A percentile compares a stretch with the other conserved stretches of the same genome.
These are phyloP conservation scores for Ganoderma sinense DNA, from an alignment of 1,284 basidiomycete genomes.

Conservation along the genomic window DNA sequence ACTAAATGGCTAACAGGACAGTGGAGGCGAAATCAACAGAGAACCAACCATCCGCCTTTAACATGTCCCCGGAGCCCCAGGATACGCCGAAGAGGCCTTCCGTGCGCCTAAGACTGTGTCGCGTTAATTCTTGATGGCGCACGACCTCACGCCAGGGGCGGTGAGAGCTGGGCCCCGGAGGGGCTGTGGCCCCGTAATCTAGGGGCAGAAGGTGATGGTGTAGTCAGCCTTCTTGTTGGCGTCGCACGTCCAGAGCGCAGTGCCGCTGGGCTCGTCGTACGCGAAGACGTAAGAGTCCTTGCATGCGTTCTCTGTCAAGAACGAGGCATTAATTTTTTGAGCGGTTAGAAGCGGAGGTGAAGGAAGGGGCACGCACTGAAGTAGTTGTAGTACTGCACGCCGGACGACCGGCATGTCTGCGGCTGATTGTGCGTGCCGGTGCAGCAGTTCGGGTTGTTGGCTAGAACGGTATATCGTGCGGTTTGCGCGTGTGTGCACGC, in stretches of 20 bases:
- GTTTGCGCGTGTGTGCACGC: background rate
- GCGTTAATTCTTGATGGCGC: background rate
- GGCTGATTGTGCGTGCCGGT: constrained; percentile 57
- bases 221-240: constrained; percentile 48
- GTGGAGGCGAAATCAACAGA: no score
- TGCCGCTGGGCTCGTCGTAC: constrained; percentile 55
- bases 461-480: constrained; percentile 29
- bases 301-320: constrained; percentile 49
- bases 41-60: background rate
- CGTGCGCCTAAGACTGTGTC: background rate
- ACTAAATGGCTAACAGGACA: background rate
- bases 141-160: background rate
- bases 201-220: constrained; percentile 59
- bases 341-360: background rate
- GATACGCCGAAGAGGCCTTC: background rate
- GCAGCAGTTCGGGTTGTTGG: constrained; percentile 63
- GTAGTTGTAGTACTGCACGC: constrained; percentile 58
- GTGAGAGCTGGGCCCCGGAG: background rate
- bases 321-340: background rate
- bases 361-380: constrained; percentile 50
- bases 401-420: constrained; percentile 58
- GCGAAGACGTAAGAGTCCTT: constrained; percentile 58
- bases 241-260: constrained; percentile 55
- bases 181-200: background rate
- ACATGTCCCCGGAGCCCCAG: background rate